Base-by-base conservation (phyloP, 352 stramenopile species). In the Globisporangium iwayamae region DNA sequence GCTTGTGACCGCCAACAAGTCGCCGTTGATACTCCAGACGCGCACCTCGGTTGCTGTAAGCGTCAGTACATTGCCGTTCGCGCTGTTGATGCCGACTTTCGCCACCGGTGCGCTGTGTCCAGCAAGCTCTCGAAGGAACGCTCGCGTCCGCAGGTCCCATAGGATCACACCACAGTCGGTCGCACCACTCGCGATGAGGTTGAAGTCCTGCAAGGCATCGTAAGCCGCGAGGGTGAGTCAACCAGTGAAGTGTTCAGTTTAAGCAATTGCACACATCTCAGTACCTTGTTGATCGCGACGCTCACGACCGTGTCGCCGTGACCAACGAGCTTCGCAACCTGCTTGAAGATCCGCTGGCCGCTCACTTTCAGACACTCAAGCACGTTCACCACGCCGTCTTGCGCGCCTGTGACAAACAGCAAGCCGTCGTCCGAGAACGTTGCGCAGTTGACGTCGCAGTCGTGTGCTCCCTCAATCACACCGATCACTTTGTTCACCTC, bases 1-100 rank as follows among this genome's bases (percentile, higher is more conserved):
- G 10, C 58, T 78, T 1, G 76, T 82, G n/a, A 72, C 73, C 6
- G 82, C 83, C 5, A 93, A 66, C 7, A 93, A 66, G 54, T 93
- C 85, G 0, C 85, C 85, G 30, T 93, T 93, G 52, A 93, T 83
- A 63, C 82, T 91, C 85, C 85, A 93, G 2, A 91, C 46, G 3
- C 85, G 81, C 7, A 93, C 14, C 51, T 93, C 82, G 0, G 67
- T 65, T 4, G 58, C 52, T 4, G 85, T 85, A 4, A 73, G 65
- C 2, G 84, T 88, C 13, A 90, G 18, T 5, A 93, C 46, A 60
- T 90, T 90, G 5, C 78, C 82, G 51, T 81, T 91, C 3, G 83
- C 68, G 18, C 77, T 71, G 65, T 93, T 93, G 65, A 93, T 90
- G 0, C 68, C 76, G 11, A 90, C 79, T 20, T 88, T 74, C 5